These are phyloP conservation scores for Davidsoniella eucalypti DNA, from an alignment of 2,329 filamentous ascomycete species.

Conservation along the genomic window DNA sequence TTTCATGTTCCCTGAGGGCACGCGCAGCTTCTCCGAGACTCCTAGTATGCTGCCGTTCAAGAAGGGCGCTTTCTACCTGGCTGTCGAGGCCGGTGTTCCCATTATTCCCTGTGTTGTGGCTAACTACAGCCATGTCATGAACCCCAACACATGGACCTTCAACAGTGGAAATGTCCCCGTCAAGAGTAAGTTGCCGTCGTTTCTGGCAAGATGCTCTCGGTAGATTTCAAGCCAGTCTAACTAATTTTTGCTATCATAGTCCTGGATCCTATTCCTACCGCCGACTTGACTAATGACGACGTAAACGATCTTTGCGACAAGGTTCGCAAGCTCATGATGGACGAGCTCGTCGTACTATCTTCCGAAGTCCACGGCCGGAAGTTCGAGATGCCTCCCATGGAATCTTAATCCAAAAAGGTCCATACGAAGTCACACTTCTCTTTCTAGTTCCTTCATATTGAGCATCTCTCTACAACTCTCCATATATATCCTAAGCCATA, in stretches of 20 bases:
- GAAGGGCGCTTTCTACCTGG: slow-evolving; percentile 94
- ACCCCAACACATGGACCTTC: slow-evolving; percentile 47
- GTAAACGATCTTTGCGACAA: slow-evolving; percentile 55
- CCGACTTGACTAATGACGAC: slow-evolving; percentile 54
- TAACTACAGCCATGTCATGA: slow-evolving; percentile 62
- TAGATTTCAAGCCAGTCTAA: slow-evolving; percentile 1
- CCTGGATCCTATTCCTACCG: slow-evolving; percentile 63
- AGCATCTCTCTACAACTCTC: too few relatives aligned
- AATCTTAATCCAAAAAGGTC: not conserved
- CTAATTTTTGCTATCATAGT: slow-evolving; percentile 30
- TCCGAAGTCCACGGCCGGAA: slow-evolving; percentile 29
- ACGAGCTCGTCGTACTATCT: slow-evolving; percentile 40
- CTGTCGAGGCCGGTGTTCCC: slow-evolving; percentile 82
- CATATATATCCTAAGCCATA: not conserved
- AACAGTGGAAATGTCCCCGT: slow-evolving; percentile 54
- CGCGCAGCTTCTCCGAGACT: slow-evolving; percentile 71
- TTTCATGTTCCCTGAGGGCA: slow-evolving; percentile 85
- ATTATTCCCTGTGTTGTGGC: slow-evolving; percentile 73
- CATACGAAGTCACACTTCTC: not conserved
- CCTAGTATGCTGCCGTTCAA: slow-evolving; percentile 87
- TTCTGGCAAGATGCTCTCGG: not conserved
- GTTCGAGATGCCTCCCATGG: slow-evolving; percentile 11
- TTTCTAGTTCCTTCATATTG: not conserved
- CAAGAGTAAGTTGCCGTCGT: slow-evolving; percentile 38
- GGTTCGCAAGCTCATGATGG: slow-evolving; percentile 61